These are phyloP conservation scores for Crithidia thermophila DNA, from an alignment of 208 protist genomes.

Conservation along the genomic window DNA sequence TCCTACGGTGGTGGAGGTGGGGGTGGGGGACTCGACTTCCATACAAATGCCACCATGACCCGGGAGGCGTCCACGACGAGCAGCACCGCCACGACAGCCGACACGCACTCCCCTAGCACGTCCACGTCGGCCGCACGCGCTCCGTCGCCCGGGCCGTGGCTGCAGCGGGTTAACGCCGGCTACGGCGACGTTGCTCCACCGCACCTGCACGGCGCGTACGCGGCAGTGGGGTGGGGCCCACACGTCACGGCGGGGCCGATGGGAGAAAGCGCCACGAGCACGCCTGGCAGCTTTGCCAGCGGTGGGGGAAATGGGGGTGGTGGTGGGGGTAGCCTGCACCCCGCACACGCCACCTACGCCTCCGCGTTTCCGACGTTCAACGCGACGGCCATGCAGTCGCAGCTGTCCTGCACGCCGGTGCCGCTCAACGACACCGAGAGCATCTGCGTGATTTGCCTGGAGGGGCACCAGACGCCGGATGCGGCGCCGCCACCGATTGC, in stretches of 20 bases:
- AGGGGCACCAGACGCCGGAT: constrained; percentile 1
- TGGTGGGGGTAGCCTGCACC: background rate
- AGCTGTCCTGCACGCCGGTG: constrained; percentile 27
- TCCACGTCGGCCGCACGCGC: background rate
- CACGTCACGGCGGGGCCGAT: too few species aligned
- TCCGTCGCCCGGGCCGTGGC: constrained; percentile 6
- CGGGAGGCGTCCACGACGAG: background rate
- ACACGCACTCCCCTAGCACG: background rate
- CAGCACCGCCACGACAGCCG: background rate
- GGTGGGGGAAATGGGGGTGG: background rate
- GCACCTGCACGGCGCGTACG: too few species aligned
- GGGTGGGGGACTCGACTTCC: too few species aligned
- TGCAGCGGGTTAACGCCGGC: constrained; percentile 6
- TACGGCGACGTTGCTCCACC: background rate
- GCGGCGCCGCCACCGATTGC: background rate
- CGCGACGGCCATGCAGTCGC: background rate
- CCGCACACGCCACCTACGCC: background rate
- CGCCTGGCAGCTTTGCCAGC: background rate
- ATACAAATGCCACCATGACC: too few species aligned
- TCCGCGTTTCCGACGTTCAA: constrained; percentile 2
- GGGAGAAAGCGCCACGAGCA: too few species aligned
- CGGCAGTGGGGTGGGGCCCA: too few species aligned
- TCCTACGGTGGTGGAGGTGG: background rate
- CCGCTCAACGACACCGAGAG: constrained; percentile 39
- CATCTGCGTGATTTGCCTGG: constrained; percentile 28